A percentile compares a stretch with the other conserved stretches of the same genome.
phyloP scores from a whole-genome alignment of 441 rosid species.

The Daphne laureola region DNA sequence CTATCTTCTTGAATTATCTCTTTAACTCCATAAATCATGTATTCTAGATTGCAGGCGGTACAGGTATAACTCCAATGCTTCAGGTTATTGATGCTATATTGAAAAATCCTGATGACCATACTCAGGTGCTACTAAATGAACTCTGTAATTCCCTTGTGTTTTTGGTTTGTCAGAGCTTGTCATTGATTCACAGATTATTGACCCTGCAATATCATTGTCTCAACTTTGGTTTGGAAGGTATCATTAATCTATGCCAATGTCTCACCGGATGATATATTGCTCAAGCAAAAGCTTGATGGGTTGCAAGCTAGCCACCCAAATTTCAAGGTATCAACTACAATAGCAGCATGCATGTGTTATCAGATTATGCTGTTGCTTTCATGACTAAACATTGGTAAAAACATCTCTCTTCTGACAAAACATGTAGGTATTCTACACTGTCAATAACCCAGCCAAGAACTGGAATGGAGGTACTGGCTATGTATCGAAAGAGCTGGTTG shows the following conservation, averaged over 20 bases:
- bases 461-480: too few relatives aligned
- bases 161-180: not conserved
- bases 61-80: conserved; percentile 98
- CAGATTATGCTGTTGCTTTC: too few relatives aligned
- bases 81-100: conserved; percentile 86
- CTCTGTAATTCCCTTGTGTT: conserved; percentile 6
- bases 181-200: conserved; percentile 3
- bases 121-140: conserved; percentile 46
- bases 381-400: too few relatives aligned
- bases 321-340: conserved; percentile 49
- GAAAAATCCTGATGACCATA: conserved; percentile 86
- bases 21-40: not conserved
- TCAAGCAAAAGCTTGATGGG: conserved; percentile 79
- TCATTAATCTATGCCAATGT: conserved; percentile 83
- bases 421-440: too few relatives aligned
- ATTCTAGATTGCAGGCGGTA: conserved; percentile 87
- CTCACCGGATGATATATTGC: conserved; percentile 91
- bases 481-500: too few relatives aligned
- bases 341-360: not conserved
- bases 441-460: too few relatives aligned
- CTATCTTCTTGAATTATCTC: conserved; percentile 12
- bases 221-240: conserved; percentile 39
- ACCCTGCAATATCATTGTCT: conserved; percentile 2
- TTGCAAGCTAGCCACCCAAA: conserved; percentile 81
- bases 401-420: too few relatives aligned